Evolutionary conservation across 1,139 yeast genomes (phyloP), one percentile per base, ranked within the genome.

Genomic region (Chernovozyma sophiae-reginae): DNA sequence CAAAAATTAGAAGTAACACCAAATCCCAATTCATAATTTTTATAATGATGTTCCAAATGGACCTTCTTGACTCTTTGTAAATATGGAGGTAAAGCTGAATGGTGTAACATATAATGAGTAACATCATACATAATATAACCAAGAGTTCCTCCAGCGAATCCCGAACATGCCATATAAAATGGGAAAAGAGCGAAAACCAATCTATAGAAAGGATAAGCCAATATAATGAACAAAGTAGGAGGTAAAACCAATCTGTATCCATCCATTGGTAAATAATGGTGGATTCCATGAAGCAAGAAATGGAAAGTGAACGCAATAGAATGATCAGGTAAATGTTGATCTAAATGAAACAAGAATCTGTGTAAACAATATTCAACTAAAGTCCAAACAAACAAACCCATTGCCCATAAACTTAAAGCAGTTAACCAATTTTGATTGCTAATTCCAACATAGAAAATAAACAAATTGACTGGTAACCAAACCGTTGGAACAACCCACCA

Each of bases 221-320:
- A 65, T 3, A 66, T 32, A 2, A 68, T 36, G 49, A 90, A 81
- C 53, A 92, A 67, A 0, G 97, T 71, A 33, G 99, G 99, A 4
- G 99, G 99, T 82, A 92, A 82, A 32, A 92, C 99, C 56, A 92
- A 75, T 56, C 99, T 79, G 60, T 80, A 72, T 41, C 78, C 77
- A 65, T 92, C 99, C 98, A 94, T 92, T 43, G 99, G 99, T 51
- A 92, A 72, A 61, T 87, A 92, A 60, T 92, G 99, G 59, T 92
- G 99, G 39, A 90, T 84, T 36, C 99, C 99, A 54, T 92, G 99
- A 47, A 90, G 70, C 45, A 89, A 62, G 71, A 92, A 92, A 61
- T 92, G 99, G 32, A 87, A 49, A 2, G 95, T 78, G 53, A 84
- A 81, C 15, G 86, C 85, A 25, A 75, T 41, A 35, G 80, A 82